Evolutionary conservation across 768 basidiomycete genomes (phyloP).

Genomic region (Tricholoma terreum): DNA sequence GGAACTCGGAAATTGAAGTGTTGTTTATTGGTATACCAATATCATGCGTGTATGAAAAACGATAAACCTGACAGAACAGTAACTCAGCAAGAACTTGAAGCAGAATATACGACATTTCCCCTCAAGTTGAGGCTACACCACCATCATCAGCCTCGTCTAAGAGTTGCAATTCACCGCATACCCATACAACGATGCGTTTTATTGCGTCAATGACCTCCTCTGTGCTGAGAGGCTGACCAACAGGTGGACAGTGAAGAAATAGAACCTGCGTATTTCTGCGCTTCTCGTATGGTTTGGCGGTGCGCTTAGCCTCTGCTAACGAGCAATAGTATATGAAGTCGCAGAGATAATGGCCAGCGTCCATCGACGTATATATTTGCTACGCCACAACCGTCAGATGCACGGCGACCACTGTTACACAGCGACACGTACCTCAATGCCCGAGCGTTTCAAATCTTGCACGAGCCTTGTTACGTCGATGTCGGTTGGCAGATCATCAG

Average conservation of each 20-base stretch:
- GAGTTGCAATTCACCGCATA: constrained; percentile 41
- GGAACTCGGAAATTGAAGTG: no score
- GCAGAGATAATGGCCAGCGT: constrained; percentile 73
- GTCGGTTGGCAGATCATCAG: constrained; percentile 56
- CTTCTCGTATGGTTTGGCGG: constrained; percentile 40
- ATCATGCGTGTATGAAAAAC: no score
- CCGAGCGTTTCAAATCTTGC: constrained; percentile 49
- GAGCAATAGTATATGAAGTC: constrained; percentile 80
- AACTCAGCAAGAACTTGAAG: neutral
- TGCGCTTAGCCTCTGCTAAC: constrained; percentile 62
- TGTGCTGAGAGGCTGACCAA: constrained; percentile 59
- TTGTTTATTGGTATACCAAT: no score
- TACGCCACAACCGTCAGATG: constrained; percentile 23
- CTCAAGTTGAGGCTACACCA: neutral
- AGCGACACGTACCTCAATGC: constrained; percentile 41
- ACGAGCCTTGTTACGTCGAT: constrained; percentile 58
- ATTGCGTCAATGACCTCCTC: constrained; percentile 68
- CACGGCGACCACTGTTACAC: neutral
- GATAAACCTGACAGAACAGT: neutral
- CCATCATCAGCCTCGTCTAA: constrained; percentile 24
- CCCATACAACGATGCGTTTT: constrained; percentile 59
- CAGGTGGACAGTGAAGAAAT: constrained; percentile 71
- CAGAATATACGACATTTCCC: neutral
- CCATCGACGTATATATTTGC: constrained; percentile 71
- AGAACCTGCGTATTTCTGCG: constrained; percentile 50